phyloP scores from a whole-genome alignment of 441 rosid species.

The Aquilaria agallochum region DNA sequence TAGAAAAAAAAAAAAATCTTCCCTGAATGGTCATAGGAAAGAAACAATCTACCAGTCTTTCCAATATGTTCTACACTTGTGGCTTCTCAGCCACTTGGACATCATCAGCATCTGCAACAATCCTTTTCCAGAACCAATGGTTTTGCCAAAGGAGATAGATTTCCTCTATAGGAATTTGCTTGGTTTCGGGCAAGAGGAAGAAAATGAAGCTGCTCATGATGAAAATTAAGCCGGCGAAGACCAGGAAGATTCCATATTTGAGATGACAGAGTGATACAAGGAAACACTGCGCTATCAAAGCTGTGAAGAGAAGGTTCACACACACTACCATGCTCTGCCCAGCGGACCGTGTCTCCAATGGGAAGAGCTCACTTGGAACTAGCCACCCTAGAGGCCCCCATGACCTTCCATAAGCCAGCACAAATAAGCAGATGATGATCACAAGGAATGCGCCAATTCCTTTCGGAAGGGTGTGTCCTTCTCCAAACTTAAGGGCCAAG shows the following conservation, averaged over 20 bases:
- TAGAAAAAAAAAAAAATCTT: too few species aligned
- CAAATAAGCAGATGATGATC: slow-evolving; percentile 62
- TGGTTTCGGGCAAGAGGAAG: slow-evolving; percentile 84
- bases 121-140: slow-evolving; percentile 84
- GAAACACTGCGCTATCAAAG: slow-evolving; percentile 86
- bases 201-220: slow-evolving; percentile 63
- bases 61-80: neutral
- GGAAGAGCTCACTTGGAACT: slow-evolving; percentile 83
- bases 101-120: slow-evolving; percentile 23
- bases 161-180: slow-evolving; percentile 88
- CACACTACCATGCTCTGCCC: slow-evolving; percentile 84
- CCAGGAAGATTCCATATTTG: slow-evolving; percentile 66
- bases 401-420: slow-evolving; percentile 80
- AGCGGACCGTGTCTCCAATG: slow-evolving; percentile 82
- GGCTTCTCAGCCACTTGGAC: neutral
- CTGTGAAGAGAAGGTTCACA: slow-evolving; percentile 82
- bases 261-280: slow-evolving; percentile 73
- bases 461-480: slow-evolving; percentile 47
- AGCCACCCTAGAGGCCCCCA: slow-evolving; percentile 99
- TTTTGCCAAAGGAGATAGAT: slow-evolving; percentile 64
- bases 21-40: too few species aligned
- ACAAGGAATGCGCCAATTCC: slow-evolving; percentile 57
- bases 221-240: slow-evolving; percentile 58
- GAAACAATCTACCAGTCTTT: neutral
- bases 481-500: slow-evolving; percentile 64